Evolutionary conservation across 2,329 filamentous ascomycete genomes (phyloP).

Genomic region (Cadophora sp.): DNA sequence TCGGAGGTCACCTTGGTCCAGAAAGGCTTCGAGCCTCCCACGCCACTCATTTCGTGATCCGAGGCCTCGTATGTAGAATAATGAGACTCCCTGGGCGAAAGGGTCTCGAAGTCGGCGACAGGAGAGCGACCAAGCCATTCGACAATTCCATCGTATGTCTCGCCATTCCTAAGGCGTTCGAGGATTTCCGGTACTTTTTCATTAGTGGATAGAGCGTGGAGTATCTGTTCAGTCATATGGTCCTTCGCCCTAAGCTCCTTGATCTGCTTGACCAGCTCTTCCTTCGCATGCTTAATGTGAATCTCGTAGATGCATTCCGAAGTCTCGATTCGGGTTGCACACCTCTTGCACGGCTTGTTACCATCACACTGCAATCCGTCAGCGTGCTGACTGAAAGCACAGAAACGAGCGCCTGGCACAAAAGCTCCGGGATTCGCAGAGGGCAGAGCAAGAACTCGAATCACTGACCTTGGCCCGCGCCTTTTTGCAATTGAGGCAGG

Average conservation of each 20-base stretch:
- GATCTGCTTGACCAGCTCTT: slow-evolving; percentile 44
- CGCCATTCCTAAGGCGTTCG: slow-evolving; percentile 40
- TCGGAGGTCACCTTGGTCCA: slow-evolving; percentile 44
- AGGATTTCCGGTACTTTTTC: slow-evolving; percentile 43
- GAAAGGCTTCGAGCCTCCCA: slow-evolving; percentile 9
- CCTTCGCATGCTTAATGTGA: slow-evolving; percentile 46
- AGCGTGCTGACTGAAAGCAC: slow-evolving; percentile 18
- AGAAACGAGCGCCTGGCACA: slow-evolving; percentile 2
- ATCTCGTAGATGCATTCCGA: slow-evolving; percentile 44
- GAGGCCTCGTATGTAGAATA: slow-evolving; percentile 36
- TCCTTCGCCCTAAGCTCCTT: slow-evolving; percentile 42
- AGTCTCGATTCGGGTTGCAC: slow-evolving; percentile 37
- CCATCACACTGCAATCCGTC: slow-evolving; percentile 44
- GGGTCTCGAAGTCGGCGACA: slow-evolving; percentile 32
- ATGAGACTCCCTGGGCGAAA: slow-evolving; percentile 39
- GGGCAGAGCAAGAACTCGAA: background rate
- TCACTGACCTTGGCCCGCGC: slow-evolving; percentile 45
- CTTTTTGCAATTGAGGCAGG: slow-evolving; percentile 46
- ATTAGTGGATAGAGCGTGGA: slow-evolving; percentile 40
- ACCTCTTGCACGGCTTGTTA: slow-evolving; percentile 44
- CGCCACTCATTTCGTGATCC: slow-evolving; percentile 39
- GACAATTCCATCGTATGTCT: slow-evolving; percentile 41
- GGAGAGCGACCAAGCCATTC: slow-evolving; percentile 39
- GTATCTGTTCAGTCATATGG: slow-evolving; percentile 41
- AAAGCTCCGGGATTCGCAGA: background rate